phyloP scores from a whole-genome alignment of 495 filamentous ascomycete species.

The Articulospora tetracladia region DNA sequence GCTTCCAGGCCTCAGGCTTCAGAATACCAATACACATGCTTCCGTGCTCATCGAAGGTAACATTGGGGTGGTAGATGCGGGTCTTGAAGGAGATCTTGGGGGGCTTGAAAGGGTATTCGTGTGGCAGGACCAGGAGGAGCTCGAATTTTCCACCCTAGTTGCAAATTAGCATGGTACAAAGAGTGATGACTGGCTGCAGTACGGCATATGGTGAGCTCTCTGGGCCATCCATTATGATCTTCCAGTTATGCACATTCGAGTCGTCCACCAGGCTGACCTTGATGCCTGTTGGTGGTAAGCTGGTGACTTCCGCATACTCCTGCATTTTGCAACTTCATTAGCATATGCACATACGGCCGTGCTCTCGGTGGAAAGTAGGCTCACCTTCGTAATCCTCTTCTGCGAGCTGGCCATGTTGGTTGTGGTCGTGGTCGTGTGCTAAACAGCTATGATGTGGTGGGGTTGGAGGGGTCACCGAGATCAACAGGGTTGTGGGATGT shows the following conservation, averaged over 20 bases:
- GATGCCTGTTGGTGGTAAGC: conserved; percentile 62
- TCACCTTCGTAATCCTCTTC: conserved; percentile 37
- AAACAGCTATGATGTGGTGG: not conserved
- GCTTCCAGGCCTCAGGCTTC: conserved; percentile 92
- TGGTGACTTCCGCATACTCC: conserved; percentile 69
- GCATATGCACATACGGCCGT: not conserved
- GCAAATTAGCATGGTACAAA: not conserved
- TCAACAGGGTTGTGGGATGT: too few relatives aligned
- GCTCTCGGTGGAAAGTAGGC: not conserved
- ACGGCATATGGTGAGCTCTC: conserved; percentile 68
- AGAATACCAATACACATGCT: conserved; percentile 90
- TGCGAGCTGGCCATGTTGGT: conserved; percentile 30
- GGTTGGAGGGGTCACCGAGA: not conserved
- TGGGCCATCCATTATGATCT: conserved; percentile 72
- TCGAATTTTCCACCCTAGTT: conserved; percentile 72
- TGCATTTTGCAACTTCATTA: conserved; percentile 28
- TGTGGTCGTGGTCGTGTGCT: conserved; percentile 18
- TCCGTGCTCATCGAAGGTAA: conserved; percentile 87
- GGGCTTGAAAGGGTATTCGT: conserved; percentile 93
- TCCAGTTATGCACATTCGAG: conserved; percentile 80
- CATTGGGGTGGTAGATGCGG: conserved; percentile 97
- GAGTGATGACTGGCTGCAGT: conserved; percentile 12
- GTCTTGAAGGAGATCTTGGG: conserved; percentile 84
- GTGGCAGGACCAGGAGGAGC: conserved; percentile 70
- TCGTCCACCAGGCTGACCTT: conserved; percentile 61